Conservation (phyloP, 768 basidiomycete species). For the Boletus bicolor region DNA sequence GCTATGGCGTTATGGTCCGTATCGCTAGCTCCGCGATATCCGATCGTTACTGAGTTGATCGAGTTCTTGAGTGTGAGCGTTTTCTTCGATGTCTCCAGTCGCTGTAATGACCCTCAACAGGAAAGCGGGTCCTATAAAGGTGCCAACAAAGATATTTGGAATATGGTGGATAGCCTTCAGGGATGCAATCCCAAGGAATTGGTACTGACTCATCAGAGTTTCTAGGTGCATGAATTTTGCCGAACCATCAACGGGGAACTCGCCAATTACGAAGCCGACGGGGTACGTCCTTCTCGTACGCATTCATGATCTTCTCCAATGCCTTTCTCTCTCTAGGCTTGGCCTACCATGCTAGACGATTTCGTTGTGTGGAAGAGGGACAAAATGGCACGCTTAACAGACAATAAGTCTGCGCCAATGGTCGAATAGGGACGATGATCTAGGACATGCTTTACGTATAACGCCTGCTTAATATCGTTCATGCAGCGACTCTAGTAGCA, state of each 20-base stretch:
- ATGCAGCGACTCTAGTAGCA: constrained; percentile 7
- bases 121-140: constrained; percentile 64
- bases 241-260: constrained; percentile 56
- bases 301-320: constrained; percentile 1
- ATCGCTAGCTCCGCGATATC: constrained; percentile 61
- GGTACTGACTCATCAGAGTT: not conserved
- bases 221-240: constrained; percentile 75
- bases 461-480: constrained; percentile 17
- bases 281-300: constrained; percentile 43
- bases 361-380: constrained; percentile 66
- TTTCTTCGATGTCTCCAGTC: not conserved
- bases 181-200: not conserved
- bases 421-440: constrained; percentile 6
- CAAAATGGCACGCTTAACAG: constrained; percentile 10
- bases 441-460: constrained; percentile 11
- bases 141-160: constrained; percentile 83
- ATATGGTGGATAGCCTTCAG: constrained; percentile 53
- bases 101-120: constrained; percentile 14
- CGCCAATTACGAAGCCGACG: constrained; percentile 70
- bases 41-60: constrained; percentile 61
- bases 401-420: not conserved
- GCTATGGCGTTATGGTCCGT: constrained; percentile 77
- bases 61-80: constrained; percentile 60
- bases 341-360: constrained; percentile 80
- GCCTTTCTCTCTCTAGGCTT: constrained; percentile 48